phyloP scores from a whole-genome alignment of 2,329 filamentous ascomycete genomes.

The Tolypocladium inflatum region DNA sequence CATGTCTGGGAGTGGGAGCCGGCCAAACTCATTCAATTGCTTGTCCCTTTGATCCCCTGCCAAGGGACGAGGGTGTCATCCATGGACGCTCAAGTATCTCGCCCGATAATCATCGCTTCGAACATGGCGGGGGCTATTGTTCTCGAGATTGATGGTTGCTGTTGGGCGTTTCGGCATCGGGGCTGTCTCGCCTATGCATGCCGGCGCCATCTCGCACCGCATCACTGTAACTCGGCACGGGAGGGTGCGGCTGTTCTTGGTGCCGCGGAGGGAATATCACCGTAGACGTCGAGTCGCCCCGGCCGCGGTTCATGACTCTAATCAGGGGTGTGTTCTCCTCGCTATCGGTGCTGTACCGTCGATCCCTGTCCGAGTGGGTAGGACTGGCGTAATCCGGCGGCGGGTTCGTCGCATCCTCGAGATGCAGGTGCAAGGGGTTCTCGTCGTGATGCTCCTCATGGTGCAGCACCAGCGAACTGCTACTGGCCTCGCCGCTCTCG shows the following conservation, averaged over 20 bases:
- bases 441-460: constrained; percentile 20
- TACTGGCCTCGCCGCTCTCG: constrained; percentile 54
- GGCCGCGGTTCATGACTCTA: constrained; percentile 38
- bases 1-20: not conserved
- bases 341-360: constrained; percentile 47
- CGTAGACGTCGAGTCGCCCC: constrained; percentile 34
- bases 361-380: constrained; percentile 46
- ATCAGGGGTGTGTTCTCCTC: constrained; percentile 48
- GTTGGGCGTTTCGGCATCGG: constrained; percentile 7
- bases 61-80: not conserved
- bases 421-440: constrained; percentile 27
- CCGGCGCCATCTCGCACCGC: constrained; percentile 48
- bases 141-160: not conserved
- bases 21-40: constrained; percentile 1
- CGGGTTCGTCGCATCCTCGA: constrained; percentile 49
- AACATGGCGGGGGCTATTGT: not conserved
- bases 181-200: constrained; percentile 13
- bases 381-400: constrained; percentile 67
- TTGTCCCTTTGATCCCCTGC: not conserved
- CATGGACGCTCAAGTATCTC: not conserved
- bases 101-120: not conserved
- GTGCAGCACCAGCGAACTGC: constrained; percentile 11
- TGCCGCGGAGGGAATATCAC: constrained; percentile 2
- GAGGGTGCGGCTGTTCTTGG: constrained; percentile 34
- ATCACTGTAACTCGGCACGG: constrained; percentile 76